These are phyloP conservation scores for Tuber calosporum DNA, from an alignment of 495 filamentous ascomycete species.

Conservation along the genomic window DNA sequence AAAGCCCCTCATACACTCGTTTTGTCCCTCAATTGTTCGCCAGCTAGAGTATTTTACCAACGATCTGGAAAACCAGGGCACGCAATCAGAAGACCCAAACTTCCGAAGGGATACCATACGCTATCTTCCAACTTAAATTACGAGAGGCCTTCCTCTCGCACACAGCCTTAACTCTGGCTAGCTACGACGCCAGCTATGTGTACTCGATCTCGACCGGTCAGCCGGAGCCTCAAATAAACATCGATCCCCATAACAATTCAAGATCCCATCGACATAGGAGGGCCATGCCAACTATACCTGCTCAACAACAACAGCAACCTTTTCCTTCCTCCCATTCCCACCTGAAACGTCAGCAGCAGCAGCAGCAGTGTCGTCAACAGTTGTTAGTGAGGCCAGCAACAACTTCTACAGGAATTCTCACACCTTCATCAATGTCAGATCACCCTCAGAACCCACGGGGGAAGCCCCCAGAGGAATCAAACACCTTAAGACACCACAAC, in stretches of 20 bases:
- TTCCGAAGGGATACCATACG: neutral
- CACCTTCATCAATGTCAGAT: conserved; percentile 34
- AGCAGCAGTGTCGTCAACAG: conserved; percentile 15
- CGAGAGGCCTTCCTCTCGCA: conserved; percentile 37
- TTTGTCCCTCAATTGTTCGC: conserved; percentile 26
- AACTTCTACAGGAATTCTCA: conserved; percentile 26
- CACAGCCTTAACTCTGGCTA: conserved; percentile 37
- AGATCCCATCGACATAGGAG: conserved; percentile 36
- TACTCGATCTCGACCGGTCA: conserved; percentile 40
- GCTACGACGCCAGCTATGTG: conserved; percentile 37
- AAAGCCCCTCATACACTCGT: conserved; percentile 34
- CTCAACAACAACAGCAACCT: conserved; percentile 37
- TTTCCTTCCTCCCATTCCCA: conserved; percentile 36
- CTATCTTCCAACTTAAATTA: conserved; percentile 24
- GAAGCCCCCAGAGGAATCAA: conserved; percentile 33
- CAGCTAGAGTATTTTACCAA: conserved; percentile 11
- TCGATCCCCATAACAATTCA: conserved; percentile 40
- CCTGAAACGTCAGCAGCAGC: neutral
- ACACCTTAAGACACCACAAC: conserved; percentile 28
- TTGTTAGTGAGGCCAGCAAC: conserved; percentile 32
- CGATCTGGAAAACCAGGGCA: conserved; percentile 31
- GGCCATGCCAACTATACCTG: conserved; percentile 37
- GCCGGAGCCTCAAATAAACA: conserved; percentile 37
- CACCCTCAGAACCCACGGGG: conserved; percentile 24
- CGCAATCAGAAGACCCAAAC: conserved; percentile 5